Evolutionary conservation across 257 asterid species (phyloP).

Genomic region (Capsicum baccatum): DNA sequence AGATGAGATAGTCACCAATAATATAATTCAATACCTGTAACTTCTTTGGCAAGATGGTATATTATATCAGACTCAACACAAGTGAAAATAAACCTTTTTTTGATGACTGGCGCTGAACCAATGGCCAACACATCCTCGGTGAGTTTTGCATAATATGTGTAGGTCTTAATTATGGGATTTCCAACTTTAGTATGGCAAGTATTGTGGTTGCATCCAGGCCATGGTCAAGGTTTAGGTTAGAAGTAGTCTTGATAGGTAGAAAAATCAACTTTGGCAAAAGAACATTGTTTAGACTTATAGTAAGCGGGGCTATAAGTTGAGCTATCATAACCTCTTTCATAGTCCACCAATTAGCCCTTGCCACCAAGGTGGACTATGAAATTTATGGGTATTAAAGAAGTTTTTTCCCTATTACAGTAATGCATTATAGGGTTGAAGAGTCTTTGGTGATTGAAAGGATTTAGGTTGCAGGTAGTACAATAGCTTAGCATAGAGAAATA

Average conservation of each 20-base stretch:
- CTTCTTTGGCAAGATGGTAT: constrained; percentile 35
- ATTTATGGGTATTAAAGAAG: constrained; percentile 57
- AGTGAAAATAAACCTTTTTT: constrained; percentile 43
- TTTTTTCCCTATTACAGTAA: constrained; percentile 51
- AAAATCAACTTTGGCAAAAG: constrained; percentile 37
- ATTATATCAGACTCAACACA: constrained; percentile 53
- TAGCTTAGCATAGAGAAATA: background rate
- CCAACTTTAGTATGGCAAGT: constrained; percentile 48
- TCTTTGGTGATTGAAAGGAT: constrained; percentile 61
- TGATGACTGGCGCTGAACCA: constrained; percentile 58
- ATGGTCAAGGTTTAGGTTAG: constrained; percentile 42
- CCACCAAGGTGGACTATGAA: constrained; percentile 78
- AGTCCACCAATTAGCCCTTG: constrained; percentile 61
- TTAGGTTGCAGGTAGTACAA: constrained; percentile 35
- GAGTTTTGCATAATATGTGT: constrained; percentile 54
- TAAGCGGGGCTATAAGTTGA: constrained; percentile 41
- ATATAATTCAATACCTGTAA: background rate
- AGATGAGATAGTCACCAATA: background rate
- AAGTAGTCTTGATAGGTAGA: constrained; percentile 48
- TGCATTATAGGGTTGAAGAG: constrained; percentile 60
- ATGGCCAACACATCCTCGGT: constrained; percentile 64
- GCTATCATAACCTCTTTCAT: constrained; percentile 49
- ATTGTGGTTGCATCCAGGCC: constrained; percentile 67
- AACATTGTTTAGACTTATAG: constrained; percentile 65
- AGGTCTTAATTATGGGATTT: constrained; percentile 49